phyloP scores from a whole-genome alignment of 768 basidiomycete genomes.

The Leccinum longicurvipes region DNA sequence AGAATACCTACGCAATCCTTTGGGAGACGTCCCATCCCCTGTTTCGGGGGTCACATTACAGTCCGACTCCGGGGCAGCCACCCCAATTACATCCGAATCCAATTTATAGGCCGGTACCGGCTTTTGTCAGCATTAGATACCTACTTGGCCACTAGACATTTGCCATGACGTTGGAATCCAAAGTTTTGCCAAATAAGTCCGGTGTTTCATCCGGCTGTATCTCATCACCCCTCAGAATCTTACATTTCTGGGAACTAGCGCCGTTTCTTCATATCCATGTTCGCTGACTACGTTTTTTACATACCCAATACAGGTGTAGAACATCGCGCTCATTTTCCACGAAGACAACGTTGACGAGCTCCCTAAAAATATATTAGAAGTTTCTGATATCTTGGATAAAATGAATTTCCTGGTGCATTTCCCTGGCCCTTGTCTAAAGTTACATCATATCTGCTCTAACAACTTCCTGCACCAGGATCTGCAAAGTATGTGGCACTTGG shows the following conservation, averaged over 20 bases:
- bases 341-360: neutral
- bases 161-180: neutral
- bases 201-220: neutral
- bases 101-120: constrained; percentile 2
- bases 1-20: constrained; percentile 58
- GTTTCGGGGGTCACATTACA: constrained; percentile 29
- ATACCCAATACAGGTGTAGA: neutral
- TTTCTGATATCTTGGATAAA: neutral
- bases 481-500: neutral
- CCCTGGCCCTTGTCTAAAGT: neutral
- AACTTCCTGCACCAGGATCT: neutral
- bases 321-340: neutral
- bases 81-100: constrained; percentile 32
- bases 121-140: constrained; percentile 4
- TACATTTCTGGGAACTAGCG: neutral
- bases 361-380: neutral
- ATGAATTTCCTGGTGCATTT: neutral
- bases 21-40: constrained; percentile 46
- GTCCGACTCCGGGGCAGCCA: constrained; percentile 46
- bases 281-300: neutral
- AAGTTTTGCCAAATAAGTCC: neutral
- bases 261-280: neutral
- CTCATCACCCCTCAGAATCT: neutral
- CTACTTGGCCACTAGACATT: neutral
- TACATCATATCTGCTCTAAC: neutral